Conservation (phyloP, 208 protist genomes). For the Naegleria fowleri region DNA sequence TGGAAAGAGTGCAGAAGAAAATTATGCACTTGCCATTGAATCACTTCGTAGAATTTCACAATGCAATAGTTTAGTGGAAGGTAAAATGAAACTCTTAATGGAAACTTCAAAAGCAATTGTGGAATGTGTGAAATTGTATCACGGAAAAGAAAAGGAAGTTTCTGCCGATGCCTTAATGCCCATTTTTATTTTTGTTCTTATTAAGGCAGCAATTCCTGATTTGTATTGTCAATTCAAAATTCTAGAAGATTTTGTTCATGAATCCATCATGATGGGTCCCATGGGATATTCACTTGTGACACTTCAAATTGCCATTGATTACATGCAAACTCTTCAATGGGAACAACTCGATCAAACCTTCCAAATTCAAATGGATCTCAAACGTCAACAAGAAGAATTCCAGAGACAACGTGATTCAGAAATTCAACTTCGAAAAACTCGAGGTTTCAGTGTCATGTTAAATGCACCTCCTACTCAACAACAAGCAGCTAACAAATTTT, state of each 20-base stretch:
- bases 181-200: background rate
- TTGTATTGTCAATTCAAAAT: slow-evolving; percentile 11
- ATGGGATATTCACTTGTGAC: background rate
- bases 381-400: background rate
- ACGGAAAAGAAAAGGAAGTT: background rate
- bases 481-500: background rate
- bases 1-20: background rate
- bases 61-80: background rate
- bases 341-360: background rate
- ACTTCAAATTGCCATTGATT: background rate
- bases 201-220: background rate
- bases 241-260: slow-evolving; percentile 17
- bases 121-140: background rate
- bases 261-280: background rate
- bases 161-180: background rate
- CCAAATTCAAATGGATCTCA: background rate
- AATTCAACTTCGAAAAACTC: background rate
- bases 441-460: background rate
- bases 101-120: background rate
- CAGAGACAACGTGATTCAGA: background rate
- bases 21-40: background rate
- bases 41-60: background rate
- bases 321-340: background rate
- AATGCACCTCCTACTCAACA: background rate
- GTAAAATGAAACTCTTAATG: background rate